A percentile compares a stretch with the other conserved stretches of the same genome.
These are phyloP conservation scores for Handroanthus guayacan DNA, from an alignment of 257 asterid species.

Conservation along the genomic window DNA sequence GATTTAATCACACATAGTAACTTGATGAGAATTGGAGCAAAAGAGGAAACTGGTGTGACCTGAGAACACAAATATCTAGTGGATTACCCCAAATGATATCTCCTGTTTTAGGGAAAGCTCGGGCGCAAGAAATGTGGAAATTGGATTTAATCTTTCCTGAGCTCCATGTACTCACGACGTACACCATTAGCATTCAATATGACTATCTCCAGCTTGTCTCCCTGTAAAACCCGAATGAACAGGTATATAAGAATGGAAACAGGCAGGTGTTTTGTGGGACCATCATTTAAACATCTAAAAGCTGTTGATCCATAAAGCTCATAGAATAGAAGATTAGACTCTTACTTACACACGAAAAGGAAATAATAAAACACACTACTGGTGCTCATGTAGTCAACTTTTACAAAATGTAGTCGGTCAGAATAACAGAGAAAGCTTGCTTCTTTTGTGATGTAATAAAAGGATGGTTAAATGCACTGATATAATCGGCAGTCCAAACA, in stretches of 20 bases:
- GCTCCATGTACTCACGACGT: constrained; percentile 72
- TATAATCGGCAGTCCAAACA: not conserved
- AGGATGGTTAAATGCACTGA: not conserved
- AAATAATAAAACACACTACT: not conserved
- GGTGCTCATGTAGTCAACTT: not conserved
- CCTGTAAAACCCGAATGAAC: constrained; percentile 43
- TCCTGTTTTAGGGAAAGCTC: constrained; percentile 19
- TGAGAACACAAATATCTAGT: constrained; percentile 14
- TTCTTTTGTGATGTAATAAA: not conserved
- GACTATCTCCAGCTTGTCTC: constrained; percentile 80
- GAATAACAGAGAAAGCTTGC: not conserved
- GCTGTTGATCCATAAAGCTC: not conserved
- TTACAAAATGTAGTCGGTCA: not conserved
- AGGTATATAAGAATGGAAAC: not conserved
- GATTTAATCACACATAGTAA: constrained; percentile 9
- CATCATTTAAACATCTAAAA: not conserved
- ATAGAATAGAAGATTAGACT: not conserved
- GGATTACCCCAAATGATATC: not conserved
- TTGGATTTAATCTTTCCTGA: constrained; percentile 63
- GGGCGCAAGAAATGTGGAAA: constrained; percentile 15
- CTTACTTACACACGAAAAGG: not conserved
- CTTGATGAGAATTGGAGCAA: not conserved
- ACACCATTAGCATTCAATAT: constrained; percentile 65
- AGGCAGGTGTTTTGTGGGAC: not conserved
- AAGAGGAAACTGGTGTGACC: constrained; percentile 15